phyloP scores from a whole-genome alignment of 1,139 yeast genomes.

The Protomyces inundatus region DNA sequence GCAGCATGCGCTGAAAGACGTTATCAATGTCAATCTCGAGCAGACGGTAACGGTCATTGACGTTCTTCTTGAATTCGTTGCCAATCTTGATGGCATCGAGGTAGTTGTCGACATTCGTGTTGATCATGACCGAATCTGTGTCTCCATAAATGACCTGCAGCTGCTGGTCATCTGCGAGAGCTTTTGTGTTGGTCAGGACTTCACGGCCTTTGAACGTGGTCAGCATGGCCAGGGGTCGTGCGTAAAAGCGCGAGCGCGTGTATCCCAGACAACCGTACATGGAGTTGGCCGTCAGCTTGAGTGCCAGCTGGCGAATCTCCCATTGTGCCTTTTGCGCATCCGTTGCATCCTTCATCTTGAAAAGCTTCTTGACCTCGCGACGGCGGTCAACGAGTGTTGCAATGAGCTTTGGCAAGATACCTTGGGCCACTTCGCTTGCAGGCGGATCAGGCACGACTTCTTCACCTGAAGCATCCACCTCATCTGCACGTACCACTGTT shows the following conservation, averaged over 20 bases:
- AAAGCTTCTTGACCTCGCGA: slow-evolving; percentile 79
- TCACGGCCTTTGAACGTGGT: slow-evolving; percentile 96
- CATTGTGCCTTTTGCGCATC: slow-evolving; percentile 57
- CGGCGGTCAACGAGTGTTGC: slow-evolving; percentile 85
- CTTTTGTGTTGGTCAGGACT: slow-evolving; percentile 86
- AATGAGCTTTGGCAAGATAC: slow-evolving; percentile 80
- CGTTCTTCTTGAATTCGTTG: slow-evolving; percentile 71
- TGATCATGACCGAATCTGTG: slow-evolving; percentile 98
- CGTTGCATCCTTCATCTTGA: slow-evolving; percentile 67
- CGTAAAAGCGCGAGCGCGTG: slow-evolving; percentile 86
- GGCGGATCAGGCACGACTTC: slow-evolving; percentile 73
- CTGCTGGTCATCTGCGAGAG: slow-evolving; percentile 77
- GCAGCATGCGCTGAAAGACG: slow-evolving; percentile 73
- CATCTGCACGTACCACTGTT: slow-evolving; percentile 69
- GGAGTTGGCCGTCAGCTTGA: slow-evolving; percentile 94
- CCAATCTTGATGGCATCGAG: slow-evolving; percentile 79
- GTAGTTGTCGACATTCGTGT: slow-evolving; percentile 68
- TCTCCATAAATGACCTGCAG: slow-evolving; percentile 94
- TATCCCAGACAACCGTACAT: slow-evolving; percentile 99
- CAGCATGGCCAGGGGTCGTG: slow-evolving; percentile 91
- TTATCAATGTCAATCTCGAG: slow-evolving; percentile 95
- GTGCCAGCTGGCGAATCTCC: slow-evolving; percentile 93
- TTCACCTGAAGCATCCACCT: slow-evolving; percentile 47
- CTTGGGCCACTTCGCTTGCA: slow-evolving; percentile 52
- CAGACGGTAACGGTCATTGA: slow-evolving; percentile 79